Evolutionary conservation across 1,139 yeast species (phyloP), one percentile per base, ranked within the genome.

Genomic region (Saccharomycopsis phalli): DNA sequence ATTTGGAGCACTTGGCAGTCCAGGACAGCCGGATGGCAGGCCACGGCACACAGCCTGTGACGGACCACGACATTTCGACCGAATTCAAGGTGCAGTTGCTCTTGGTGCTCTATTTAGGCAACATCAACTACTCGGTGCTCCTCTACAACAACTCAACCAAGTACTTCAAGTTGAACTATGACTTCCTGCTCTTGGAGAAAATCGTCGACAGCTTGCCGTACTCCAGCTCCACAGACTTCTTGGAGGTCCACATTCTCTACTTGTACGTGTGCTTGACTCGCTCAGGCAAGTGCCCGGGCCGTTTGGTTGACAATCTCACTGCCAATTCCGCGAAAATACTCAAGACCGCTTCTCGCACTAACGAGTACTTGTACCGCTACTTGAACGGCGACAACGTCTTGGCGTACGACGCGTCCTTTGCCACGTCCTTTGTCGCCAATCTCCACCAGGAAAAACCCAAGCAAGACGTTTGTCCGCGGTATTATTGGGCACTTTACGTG

Each of bases 401-500:
- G 20, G n/a, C 11, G 5, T 30, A 30, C 33, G 22, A 30, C 33
- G 11, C 19, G 4, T 8, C 6, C 21, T 30, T 20, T 13, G 4
- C 21, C 11, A 7, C 21, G 11, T 14, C 4, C 21, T 17, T 20
- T 10, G 13, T n/a, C 21, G 22, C 22, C 21, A 5, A 21, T 17
- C 22, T 8, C 4, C 21, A 5, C 21, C 22, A 4, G 21, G 17
- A 4, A 30, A 30, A 16, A 11, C 8, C 10, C 22, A 28, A 18
- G 18, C 42, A 6, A n/a, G n/a, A n/a, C n/a, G n/a, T n/a, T n/a
- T n/a, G n/a, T n/a, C n/a, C n/a, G n/a, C n/a, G n/a, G n/a, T n/a
- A n/a, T n/a, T 44, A 44, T 19, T 44, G 47, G 47, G 17, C 33
- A 13, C 22, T n/a, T 4, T 44, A 44, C 21, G 20, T 44, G 10